phyloP scores from a whole-genome alignment of 108 stramenopile species.

The Cyclostephanos tholiformis region DNA sequence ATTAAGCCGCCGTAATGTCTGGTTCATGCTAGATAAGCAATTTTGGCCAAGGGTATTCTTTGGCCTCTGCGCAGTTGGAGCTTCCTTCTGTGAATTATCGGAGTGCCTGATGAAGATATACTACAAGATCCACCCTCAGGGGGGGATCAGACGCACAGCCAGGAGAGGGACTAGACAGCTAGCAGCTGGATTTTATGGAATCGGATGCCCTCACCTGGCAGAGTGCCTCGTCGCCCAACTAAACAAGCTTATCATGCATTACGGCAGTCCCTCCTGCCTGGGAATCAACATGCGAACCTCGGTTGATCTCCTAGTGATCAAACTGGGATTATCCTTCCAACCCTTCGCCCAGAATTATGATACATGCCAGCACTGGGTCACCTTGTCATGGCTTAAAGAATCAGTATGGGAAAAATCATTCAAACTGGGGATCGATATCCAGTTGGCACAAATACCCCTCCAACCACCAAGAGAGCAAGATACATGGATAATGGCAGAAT shows the following conservation, averaged over 20 bases:
- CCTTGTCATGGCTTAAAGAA: conserved; percentile 3
- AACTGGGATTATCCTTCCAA: conserved; percentile 8
- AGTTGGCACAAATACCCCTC: neutral
- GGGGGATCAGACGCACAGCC: conserved; percentile 4
- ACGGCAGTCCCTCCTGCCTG: neutral
- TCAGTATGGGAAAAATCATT: conserved; percentile 17
- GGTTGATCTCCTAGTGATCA: neutral
- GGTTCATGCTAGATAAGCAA: neutral
- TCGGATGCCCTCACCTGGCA: conserved; percentile 7
- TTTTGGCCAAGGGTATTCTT: neutral
- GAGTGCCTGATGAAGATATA: conserved; percentile 14
- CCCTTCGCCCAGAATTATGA: neutral
- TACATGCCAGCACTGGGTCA: neutral
- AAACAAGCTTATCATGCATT: conserved; percentile 19
- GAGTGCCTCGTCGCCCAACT: conserved; percentile 12
- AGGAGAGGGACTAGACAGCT: neutral
- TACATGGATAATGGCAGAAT: conserved; percentile 12
- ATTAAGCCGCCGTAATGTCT: neutral
- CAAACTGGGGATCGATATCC: neutral
- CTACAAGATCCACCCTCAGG: conserved; percentile 10
- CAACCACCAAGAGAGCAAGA: conserved; percentile 11
- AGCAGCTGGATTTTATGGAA: conserved; percentile 13
- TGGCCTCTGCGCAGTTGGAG: conserved; percentile 6
- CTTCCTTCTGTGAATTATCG: neutral
- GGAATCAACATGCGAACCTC: neutral